Percentiles rank a stretch among this genome's conserved stretches.
These are phyloP conservation scores for Solanum commersonii DNA, from an alignment of 257 asterid genomes.

Conservation along the genomic window DNA sequence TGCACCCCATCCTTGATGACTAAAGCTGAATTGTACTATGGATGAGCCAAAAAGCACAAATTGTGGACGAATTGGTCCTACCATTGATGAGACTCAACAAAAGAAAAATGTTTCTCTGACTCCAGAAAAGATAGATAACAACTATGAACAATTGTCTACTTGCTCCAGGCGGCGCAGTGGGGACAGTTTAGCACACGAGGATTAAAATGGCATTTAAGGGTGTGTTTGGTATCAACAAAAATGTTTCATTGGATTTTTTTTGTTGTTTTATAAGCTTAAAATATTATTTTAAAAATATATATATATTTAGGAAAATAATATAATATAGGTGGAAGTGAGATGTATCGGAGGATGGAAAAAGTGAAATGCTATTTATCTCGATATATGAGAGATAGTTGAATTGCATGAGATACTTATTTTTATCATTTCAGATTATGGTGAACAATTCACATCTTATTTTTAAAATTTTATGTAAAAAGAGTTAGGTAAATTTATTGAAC, in stretches of 20 bases:
- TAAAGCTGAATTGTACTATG: constrained; percentile 54
- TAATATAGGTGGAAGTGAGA: not conserved
- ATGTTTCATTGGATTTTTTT: not conserved
- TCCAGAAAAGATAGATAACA: not conserved
- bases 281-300: not conserved
- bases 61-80: constrained; percentile 59
- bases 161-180: not conserved
- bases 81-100: constrained; percentile 25
- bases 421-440: not conserved
- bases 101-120: not conserved
- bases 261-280: not conserved
- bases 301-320: not conserved
- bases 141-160: not conserved
- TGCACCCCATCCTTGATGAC: constrained; percentile 77
- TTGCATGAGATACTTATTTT: not conserved
- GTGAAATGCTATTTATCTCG: not conserved
- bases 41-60: constrained; percentile 84
- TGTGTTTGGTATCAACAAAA: not conserved
- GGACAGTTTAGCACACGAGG: not conserved
- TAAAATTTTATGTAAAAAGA: not conserved
- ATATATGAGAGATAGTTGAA: not conserved
- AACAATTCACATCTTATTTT: not conserved
- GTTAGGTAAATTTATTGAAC: too few species aligned
- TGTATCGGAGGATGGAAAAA: too few species aligned
- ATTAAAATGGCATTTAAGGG: not conserved